phyloP scores from a whole-genome alignment of 331 rosid species.

The Telfairia occidentalis region DNA sequence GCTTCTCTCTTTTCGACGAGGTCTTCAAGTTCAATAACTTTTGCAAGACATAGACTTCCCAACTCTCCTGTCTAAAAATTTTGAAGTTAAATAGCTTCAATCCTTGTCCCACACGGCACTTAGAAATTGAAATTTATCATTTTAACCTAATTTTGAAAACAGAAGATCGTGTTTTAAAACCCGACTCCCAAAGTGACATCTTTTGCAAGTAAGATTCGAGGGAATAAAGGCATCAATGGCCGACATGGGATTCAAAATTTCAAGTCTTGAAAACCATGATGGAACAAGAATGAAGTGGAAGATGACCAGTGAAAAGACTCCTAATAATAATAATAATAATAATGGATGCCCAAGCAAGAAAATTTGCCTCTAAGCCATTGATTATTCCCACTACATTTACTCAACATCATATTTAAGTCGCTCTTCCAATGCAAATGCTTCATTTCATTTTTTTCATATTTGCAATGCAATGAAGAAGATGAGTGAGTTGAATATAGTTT shows the following conservation, averaged over 20 bases:
- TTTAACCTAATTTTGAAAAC: not conserved
- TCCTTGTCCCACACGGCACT: too few species aligned
- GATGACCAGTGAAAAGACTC: conserved; percentile 32
- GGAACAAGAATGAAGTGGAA: conserved; percentile 25
- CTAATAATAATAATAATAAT: not conserved
- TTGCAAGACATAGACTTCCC: too few species aligned
- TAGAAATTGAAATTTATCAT: too few species aligned
- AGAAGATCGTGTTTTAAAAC: not conserved
- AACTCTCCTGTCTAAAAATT: too few species aligned
- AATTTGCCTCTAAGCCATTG: conserved; percentile 18
- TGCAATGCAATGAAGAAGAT: not conserved
- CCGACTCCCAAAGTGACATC: not conserved
- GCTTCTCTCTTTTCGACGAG: too few species aligned
- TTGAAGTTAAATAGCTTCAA: too few species aligned
- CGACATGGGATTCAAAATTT: conserved; percentile 29
- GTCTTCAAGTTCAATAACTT: too few species aligned
- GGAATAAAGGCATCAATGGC: conserved; percentile 19
- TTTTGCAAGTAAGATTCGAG: not conserved
- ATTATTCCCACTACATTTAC: not conserved
- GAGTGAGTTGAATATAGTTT: not conserved
- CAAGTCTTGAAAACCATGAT: conserved; percentile 29
- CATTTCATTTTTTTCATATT: not conserved
- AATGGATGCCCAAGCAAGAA: not conserved
- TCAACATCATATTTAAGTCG: not conserved
- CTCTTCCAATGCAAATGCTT: not conserved